These are phyloP conservation scores for Pythium scleroteichum DNA, from an alignment of 352 stramenopile species.

Conservation along the genomic window DNA sequence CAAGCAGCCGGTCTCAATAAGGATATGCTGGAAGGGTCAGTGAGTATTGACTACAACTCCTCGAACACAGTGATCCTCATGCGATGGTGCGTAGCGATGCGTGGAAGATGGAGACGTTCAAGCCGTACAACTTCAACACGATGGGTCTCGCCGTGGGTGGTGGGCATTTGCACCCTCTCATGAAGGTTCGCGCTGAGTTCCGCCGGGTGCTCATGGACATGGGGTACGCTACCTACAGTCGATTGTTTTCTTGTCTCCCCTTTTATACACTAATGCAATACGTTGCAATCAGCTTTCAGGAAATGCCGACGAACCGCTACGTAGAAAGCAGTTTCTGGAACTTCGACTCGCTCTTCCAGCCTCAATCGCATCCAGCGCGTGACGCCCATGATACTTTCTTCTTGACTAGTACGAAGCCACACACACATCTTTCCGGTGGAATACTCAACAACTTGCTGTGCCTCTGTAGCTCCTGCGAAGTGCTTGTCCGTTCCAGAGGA, in stretches of 20 bases:
- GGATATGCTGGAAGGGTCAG: slow-evolving; percentile 96
- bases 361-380: slow-evolving; percentile 98
- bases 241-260: background rate
- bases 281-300: slow-evolving; percentile 95
- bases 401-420: slow-evolving; percentile 93
- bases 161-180: slow-evolving; percentile 97
- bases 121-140: slow-evolving; percentile 99
- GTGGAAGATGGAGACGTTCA: slow-evolving; percentile 97
- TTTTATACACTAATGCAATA: too few relatives aligned
- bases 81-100: slow-evolving; percentile 49
- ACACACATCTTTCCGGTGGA: background rate
- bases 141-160: slow-evolving; percentile 93
- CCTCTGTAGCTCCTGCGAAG: slow-evolving; percentile 61
- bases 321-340: slow-evolving; percentile 99
- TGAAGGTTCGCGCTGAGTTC: slow-evolving; percentile 98
- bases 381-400: slow-evolving; percentile 99
- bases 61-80: background rate
- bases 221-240: slow-evolving; percentile 71
- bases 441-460: background rate
- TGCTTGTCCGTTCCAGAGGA: slow-evolving; percentile 94
- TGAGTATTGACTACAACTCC: background rate
- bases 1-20: slow-evolving; percentile 97
- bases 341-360: slow-evolving; percentile 99
- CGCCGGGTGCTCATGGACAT: slow-evolving; percentile 99
- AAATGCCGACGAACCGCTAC: slow-evolving; percentile 99